Evolutionary conservation across 352 stramenopile genomes (phyloP), one percentile per base, ranked within the genome.

Genomic region (Pythium oligandrum): DNA sequence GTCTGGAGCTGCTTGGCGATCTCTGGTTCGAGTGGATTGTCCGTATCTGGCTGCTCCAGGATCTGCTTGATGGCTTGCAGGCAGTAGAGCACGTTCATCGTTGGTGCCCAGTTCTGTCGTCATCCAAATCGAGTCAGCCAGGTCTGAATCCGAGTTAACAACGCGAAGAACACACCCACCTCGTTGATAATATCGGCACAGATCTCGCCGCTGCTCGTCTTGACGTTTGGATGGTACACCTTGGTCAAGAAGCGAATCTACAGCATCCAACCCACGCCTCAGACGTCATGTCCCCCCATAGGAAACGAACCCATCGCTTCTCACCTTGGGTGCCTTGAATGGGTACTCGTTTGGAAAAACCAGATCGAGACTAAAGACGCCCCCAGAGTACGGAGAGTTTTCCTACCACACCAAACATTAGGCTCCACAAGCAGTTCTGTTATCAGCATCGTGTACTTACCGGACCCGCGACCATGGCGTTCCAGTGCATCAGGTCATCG

Each of bases 191-290:
- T 79, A 56, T 97, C 88, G 51, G 92, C 91, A 59, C 96, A 99
- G 59, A 99, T 98, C 73, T 98, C 95, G 48, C 96, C 96, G 9
- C 81, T 97, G 59, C 98, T 88, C 2, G 85, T 90, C 69, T 98
- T 98, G 48, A 99, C 87, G 55, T 98, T 98, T 32, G 95, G 95
- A 81, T 99, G 96, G 70, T 98, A 98, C 31, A 98, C 88, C 43
- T 95, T 88, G 12, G 94, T 98, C 40, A 97, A 64, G 59, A 99
- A 98, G 48, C 88, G 92, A 40, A 98, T 82, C 64, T 88, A 37
- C 43, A 52, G 38, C 38, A 42, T 8, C 38, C 38, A 42, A 26
- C 17, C 17, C 17, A 26, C 17, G 17, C 17, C 17, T 26, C 38
- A 42, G 38, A 12, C 8, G n/a, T n/a, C 26, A 60, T 37, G 44